A percentile compares a stretch with the other conserved stretches of the same genome.
phyloP scores from a whole-genome alignment of 495 filamentous ascomycete genomes.

The Tuber magnatum region DNA sequence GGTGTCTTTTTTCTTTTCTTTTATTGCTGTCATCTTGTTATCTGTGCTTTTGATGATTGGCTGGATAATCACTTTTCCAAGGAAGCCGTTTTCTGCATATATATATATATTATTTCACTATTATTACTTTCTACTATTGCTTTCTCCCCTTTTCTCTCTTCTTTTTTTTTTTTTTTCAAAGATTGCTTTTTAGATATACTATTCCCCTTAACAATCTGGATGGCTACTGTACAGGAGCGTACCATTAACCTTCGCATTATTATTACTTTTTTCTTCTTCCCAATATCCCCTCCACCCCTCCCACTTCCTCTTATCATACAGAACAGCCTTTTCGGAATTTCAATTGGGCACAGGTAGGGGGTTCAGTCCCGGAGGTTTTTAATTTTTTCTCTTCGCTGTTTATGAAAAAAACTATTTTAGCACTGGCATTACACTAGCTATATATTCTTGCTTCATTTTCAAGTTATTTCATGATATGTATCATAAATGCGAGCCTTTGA shows the following conservation, averaged over 20 bases:
- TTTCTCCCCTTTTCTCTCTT: neutral
- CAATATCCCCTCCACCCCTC: neutral
- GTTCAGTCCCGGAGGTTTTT: neutral
- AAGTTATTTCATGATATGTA: neutral
- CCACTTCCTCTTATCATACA: neutral
- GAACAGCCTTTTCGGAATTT: neutral
- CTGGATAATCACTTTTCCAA: neutral
- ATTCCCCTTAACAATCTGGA: neutral
- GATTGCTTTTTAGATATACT: neutral
- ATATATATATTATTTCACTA: neutral
- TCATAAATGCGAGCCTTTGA: neutral
- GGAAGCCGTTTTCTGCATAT: neutral
- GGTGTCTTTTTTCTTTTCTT: neutral
- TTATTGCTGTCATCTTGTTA: neutral
- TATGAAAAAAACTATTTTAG: neutral
- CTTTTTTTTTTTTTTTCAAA: neutral
- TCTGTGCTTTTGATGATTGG: neutral
- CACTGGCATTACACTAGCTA: neutral
- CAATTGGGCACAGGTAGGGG: neutral
- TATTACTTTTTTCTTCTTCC: neutral
- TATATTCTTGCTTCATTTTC: neutral
- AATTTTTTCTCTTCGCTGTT: neutral
- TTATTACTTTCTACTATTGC: neutral
- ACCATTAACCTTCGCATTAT: neutral
- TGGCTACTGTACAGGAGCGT: neutral